Evolutionary conservation across 1,139 yeast species (phyloP).

Genomic region (Nematodospora anomalae): DNA sequence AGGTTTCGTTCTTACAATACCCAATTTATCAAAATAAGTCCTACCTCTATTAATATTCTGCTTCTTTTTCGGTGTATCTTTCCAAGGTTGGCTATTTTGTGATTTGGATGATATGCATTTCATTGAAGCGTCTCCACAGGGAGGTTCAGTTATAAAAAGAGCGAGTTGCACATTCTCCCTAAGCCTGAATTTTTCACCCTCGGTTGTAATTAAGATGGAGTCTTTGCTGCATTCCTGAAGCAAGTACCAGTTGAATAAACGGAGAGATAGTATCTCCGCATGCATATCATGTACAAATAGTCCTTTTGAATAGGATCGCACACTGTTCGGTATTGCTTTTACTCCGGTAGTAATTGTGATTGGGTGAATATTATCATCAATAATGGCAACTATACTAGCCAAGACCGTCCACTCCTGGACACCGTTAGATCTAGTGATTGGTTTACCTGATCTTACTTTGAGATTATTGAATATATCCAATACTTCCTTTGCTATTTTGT

Average conservation of each 20-base stretch:
- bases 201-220: slow-evolving; percentile 13
- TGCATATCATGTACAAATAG: slow-evolving; percentile 78
- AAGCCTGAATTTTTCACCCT: slow-evolving; percentile 24
- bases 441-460: slow-evolving; percentile 48
- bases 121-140: slow-evolving; percentile 93
- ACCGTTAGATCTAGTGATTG: slow-evolving; percentile 60
- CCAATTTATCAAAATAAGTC: slow-evolving; percentile 53
- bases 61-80: slow-evolving; percentile 8
- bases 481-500: slow-evolving; percentile 18
- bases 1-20: slow-evolving; percentile 84
- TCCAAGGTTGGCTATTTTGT: slow-evolving; percentile 25
- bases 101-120: slow-evolving; percentile 17
- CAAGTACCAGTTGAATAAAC: slow-evolving; percentile 61
- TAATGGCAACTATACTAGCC: slow-evolving; percentile 65
- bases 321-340: slow-evolving; percentile 64
- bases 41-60: slow-evolving; percentile 54
- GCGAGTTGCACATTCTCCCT: slow-evolving; percentile 44
- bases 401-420: slow-evolving; percentile 79
- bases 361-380: slow-evolving; percentile 26
- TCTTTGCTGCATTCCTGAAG: slow-evolving; percentile 25
- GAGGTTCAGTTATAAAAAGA: slow-evolving; percentile 74
- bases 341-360: slow-evolving; percentile 78
- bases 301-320: slow-evolving; percentile 50
- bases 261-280: slow-evolving; percentile 75
- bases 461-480: slow-evolving; percentile 21